Evolutionary conservation across 495 filamentous ascomycete species (phyloP), one percentile per base, ranked within the genome.

Genomic region (Achaetomiella virescens): DNA sequence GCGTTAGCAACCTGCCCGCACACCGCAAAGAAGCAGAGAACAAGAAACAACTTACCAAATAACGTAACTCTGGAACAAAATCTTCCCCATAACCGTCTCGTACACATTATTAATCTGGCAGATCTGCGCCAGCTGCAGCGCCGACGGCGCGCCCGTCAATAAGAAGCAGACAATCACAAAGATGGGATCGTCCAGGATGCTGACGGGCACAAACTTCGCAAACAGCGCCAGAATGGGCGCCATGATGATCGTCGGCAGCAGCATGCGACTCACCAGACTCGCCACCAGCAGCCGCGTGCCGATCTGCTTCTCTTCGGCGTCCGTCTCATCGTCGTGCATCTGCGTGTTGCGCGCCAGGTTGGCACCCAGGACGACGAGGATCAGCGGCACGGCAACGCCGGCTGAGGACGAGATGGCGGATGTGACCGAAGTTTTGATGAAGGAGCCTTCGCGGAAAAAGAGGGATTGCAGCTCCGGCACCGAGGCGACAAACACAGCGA

Each of bases 31-130:
- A 3, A 11, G 14, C 29, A 20, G 11, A 35, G n/a, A 38, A 20
- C 27, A 20, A 35, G 29, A 22, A 12, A 45, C 55, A 37, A 78
- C 84, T 72, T 79, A 91, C 88, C 90, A 96, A 57, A 95, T 84
- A 49, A 98, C 93, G 63, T 98, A 98, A 73, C 92, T 96, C 78
- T 96, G 91, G 79, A 97, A 95, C 18, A 97, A 72, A 43, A 98
- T 76, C 66, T 84, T 90, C 24, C 89, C 87, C 90, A 98, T 97
- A 33, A 91, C 88, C 24, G 84, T 81, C 72, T 97, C 89, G 68
- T 89, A 98, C 12, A 97, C 95, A 54, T 85, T 87, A 69, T 98
- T 98, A 71, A 97, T 89, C 76, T 97, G 95, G 73, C 93, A 98
- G 56, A 98, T 98, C 74, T 98, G 93, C 7, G 95, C 91, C 61